These are phyloP conservation scores for Talaromyces marneffei DNA, from an alignment of 2,329 filamentous ascomycete genomes.

Conservation along the genomic window DNA sequence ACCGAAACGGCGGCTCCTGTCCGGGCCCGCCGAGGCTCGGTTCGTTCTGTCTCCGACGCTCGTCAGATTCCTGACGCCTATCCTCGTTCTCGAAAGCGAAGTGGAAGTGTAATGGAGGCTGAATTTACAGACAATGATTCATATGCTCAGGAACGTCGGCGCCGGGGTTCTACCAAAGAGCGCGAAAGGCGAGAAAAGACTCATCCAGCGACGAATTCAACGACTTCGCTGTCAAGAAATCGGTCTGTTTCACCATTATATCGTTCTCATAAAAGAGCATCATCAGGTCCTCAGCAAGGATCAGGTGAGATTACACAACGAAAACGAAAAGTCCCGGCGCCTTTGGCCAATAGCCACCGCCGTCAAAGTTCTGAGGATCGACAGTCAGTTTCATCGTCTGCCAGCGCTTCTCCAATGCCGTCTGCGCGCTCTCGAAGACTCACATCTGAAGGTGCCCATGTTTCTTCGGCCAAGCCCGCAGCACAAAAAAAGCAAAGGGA, in stretches of 20 bases:
- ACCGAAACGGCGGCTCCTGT: slow-evolving; percentile 25
- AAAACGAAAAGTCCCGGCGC: slow-evolving; percentile 37
- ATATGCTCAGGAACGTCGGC: slow-evolving; percentile 8
- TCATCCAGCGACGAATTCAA: slow-evolving; percentile 22
- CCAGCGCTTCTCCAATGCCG: slow-evolving; percentile 40
- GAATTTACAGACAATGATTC: slow-evolving; percentile 23
- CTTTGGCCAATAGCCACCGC: slow-evolving; percentile 35
- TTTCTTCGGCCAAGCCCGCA: slow-evolving; percentile 61
- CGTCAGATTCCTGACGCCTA: slow-evolving; percentile 16
- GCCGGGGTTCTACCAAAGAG: slow-evolving; percentile 16
- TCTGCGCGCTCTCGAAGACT: slow-evolving; percentile 38
- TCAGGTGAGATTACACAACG: slow-evolving; percentile 22
- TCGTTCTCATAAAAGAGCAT: slow-evolving; percentile 32
- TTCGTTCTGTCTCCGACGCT: slow-evolving; percentile 16
- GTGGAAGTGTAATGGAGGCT: slow-evolving; percentile 30
- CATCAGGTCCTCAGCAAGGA: slow-evolving; percentile 29
- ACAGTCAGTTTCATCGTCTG: slow-evolving; percentile 40
- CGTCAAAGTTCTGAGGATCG: slow-evolving; percentile 44
- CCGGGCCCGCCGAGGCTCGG: slow-evolving; percentile 21
- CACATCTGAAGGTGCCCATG: slow-evolving; percentile 39
- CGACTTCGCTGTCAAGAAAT: slow-evolving; percentile 23
- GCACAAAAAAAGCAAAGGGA: slow-evolving; percentile 80
- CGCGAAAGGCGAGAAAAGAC: slow-evolving; percentile 25
- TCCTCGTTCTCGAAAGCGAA: slow-evolving; percentile 29
- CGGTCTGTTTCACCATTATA: slow-evolving; percentile 34